Percentiles rank a stretch among this genome's conserved stretches.
Evolutionary conservation across 1,284 basidiomycete species (phyloP).

Genomic region (Fereydounia khargensis): DNA sequence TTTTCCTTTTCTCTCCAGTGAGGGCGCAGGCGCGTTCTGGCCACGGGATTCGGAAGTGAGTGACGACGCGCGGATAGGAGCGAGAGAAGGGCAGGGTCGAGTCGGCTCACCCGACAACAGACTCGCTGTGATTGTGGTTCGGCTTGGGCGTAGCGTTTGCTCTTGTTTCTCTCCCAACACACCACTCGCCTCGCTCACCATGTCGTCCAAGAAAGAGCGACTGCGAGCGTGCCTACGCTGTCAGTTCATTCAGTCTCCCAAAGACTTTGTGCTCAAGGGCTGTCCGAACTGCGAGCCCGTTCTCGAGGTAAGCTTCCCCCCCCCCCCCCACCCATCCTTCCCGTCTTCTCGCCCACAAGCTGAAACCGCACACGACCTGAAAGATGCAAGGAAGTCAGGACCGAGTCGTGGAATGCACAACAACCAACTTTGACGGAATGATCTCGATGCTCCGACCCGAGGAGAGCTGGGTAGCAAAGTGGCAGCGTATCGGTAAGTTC

Average conservation of each 20-base stretch:
- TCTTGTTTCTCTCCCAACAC: no score
- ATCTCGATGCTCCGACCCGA: conserved; percentile 85
- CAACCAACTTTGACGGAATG: conserved; percentile 89
- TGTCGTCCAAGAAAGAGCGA: conserved; percentile 58
- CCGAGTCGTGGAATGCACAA: conserved; percentile 81
- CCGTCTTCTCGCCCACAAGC: conserved; percentile 11
- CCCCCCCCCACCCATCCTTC: not conserved
- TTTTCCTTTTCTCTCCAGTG: no score
- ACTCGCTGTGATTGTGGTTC: no score
- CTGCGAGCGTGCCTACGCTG: conserved; percentile 88
- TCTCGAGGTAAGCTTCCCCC: conserved; percentile 68
- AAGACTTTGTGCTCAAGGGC: conserved; percentile 79
- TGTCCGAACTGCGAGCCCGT: conserved; percentile 97
- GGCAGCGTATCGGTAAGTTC: conserved; percentile 42
- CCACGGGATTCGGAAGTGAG: no score
- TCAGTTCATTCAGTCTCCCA: conserved; percentile 79
- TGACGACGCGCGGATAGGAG: no score
- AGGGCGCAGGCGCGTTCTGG: no score
- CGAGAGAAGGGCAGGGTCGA: no score
- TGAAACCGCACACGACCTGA: not conserved
- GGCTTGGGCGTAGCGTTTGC: no score
- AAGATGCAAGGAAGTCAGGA: conserved; percentile 87
- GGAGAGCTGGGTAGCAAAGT: conserved; percentile 81
- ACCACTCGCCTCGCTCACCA: conserved; percentile 4
- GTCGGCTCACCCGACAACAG: no score